phyloP scores from a whole-genome alignment of 306 rosid genomes.

The Prunus dulcis region DNA sequence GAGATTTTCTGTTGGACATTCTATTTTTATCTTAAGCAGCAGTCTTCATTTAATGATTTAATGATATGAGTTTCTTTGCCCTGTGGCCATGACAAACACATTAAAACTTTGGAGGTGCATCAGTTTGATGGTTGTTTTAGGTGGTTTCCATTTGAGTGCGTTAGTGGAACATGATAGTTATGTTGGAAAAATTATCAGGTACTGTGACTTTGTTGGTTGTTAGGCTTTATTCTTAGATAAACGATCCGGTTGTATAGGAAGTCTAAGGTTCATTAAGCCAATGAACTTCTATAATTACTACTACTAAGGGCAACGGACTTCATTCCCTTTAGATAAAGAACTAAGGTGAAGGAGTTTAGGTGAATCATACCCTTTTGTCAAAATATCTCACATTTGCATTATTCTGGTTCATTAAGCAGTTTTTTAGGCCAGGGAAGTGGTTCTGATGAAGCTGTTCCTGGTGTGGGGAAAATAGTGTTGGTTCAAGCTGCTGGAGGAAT shows the following conservation, averaged over 20 bases:
- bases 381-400: conserved; percentile 3
- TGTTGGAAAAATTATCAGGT: background rate
- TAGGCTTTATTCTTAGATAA: background rate
- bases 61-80: background rate
- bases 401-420: conserved; percentile 34
- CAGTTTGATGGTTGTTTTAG: background rate
- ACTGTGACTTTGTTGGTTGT: background rate
- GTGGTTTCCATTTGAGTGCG: background rate
- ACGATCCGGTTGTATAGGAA: background rate
- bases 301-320: background rate
- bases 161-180: background rate
- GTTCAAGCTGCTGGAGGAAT: conserved; percentile 89
- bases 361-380: background rate
- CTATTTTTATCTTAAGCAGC: background rate
- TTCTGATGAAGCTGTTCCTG: conserved; percentile 39
- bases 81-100: background rate
- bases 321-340: background rate
- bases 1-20: background rate
- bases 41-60: background rate
- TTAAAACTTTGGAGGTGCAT: conserved; percentile 2
- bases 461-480: conserved; percentile 46
- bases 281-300: background rate
- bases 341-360: conserved; percentile 9
- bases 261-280: background rate
- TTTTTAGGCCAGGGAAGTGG: conserved; percentile 32